phyloP scores from a whole-genome alignment of 345 rosid species.

The Linum usitatissimum region DNA sequence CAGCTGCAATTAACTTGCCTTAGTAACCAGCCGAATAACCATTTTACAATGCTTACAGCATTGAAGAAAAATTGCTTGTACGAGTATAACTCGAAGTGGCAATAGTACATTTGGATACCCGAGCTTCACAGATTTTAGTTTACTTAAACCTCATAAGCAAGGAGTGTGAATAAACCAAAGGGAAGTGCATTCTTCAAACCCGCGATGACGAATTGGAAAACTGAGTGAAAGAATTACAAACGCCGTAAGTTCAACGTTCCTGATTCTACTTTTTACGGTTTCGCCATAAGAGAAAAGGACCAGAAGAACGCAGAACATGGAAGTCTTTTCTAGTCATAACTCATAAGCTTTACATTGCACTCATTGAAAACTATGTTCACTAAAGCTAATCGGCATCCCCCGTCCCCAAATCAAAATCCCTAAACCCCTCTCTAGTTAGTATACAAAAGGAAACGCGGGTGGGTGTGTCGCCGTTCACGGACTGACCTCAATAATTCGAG shows the following conservation, averaged over 20 bases:
- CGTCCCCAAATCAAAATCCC: neutral
- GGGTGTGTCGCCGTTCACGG: neutral
- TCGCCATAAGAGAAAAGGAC: neutral
- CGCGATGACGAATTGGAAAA: neutral
- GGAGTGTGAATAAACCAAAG: neutral
- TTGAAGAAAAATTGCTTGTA: no score
- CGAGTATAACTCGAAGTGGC: neutral
- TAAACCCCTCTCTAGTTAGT: neutral
- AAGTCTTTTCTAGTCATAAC: neutral
- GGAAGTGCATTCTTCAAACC: neutral
- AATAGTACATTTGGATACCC: neutral
- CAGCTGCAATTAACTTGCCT: neutral
- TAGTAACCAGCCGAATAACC: neutral
- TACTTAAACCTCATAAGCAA: neutral
- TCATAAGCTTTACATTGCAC: neutral
- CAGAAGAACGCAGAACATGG: neutral
- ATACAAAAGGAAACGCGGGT: neutral
- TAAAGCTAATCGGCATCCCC: neutral
- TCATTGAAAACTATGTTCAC: neutral
- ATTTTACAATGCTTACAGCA: neutral
- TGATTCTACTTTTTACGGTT: neutral
- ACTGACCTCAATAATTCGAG: constrained; percentile 81
- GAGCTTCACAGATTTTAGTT: neutral
- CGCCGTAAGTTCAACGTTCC: neutral
- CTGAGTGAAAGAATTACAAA: neutral